Evolutionary conservation across 805 yeast species (phyloP), one percentile per base, ranked within the genome.

Genomic region (Wickerhamiella occidentalis): DNA sequence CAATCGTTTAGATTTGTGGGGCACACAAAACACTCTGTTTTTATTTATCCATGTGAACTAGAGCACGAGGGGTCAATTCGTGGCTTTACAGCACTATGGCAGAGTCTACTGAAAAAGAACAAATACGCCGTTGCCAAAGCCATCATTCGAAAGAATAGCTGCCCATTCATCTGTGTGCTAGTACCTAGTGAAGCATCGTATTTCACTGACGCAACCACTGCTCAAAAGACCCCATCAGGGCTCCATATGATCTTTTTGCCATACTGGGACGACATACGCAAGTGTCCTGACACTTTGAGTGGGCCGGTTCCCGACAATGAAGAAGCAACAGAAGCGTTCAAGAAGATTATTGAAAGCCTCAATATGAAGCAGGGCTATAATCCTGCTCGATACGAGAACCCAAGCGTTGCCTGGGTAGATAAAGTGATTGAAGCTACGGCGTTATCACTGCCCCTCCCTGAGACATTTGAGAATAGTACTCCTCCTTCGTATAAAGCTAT

Each of bases 61-160:
- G 71, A 72, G 0, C 75, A 68, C 52, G 64, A 71, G 22, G 84
- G 88, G 22, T 83, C 95, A 0, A 67, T 72, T 22, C 66, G 76
- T 26, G 80, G 90, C 0, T 75, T 87, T 57, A 70, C 84, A 0
- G 74, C 87, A 0, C 64, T 90, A 11, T 84, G 77, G 59, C 78
- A 76, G 50, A 72, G 79, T 2, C 64, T 92, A 64, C 60, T 66
- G 3, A 70, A 70, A 43, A 67, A 72, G 37, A 58, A 70, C 1
- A 74, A 75, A 56, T 78, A 74, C 57, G 92, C 84, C 0, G 64
- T 90, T 6, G 74, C 83, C 3, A 85, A 86, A 79, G 90, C 94
- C 0, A 76, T 78, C 56, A 56, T 71, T 6, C 74, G 79, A 51
- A 66, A 63, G 41, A 71, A 71, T 45, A 62, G 84, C 0, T 60